Percentiles rank a stretch among this genome's conserved stretches.
Conservation (phyloP, 768 basidiomycete species). For the Amylocystis lapponica region DNA sequence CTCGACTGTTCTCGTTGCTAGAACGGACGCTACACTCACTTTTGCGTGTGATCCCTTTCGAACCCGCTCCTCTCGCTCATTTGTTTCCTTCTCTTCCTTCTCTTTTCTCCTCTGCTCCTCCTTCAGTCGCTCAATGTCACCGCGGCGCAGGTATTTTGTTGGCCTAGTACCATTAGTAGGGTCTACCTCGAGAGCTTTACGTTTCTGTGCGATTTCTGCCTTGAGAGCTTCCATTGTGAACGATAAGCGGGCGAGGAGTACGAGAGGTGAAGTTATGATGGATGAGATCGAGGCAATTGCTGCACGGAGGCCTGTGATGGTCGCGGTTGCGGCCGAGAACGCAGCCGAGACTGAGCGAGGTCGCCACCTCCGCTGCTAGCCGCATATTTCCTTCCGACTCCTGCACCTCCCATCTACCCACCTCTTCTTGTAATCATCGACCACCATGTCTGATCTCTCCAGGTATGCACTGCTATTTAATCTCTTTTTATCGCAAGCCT, state of each 20-base stretch:
- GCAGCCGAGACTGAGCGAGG: conserved; percentile 10
- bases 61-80: conserved; percentile 16
- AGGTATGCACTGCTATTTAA: conserved; percentile 25
- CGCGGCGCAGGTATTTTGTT: conserved; percentile 85
- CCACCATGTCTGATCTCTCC: conserved; percentile 54
- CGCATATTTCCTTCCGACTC: too few species aligned
- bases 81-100: conserved; percentile 29
- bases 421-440: conserved; percentile 11
- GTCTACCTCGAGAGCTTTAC: conserved; percentile 63
- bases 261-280: neutral
- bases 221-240: conserved; percentile 81
- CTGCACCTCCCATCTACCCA: conserved; percentile 4
- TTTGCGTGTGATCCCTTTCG: conserved; percentile 19
- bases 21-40: conserved; percentile 35
- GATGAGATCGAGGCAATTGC: neutral
- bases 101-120: conserved; percentile 39
- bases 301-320: neutral
- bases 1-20: neutral
- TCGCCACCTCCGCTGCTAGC: too few species aligned
- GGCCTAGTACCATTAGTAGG: conserved; percentile 37
- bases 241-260: neutral
- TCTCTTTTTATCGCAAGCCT: neutral
- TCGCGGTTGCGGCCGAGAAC: conserved; percentile 2
- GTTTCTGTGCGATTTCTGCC: conserved; percentile 83
- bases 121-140: conserved; percentile 77